Base-by-base conservation (phyloP, 2,329 filamentous ascomycete genomes). In the Aspergillus phoenicis region DNA sequence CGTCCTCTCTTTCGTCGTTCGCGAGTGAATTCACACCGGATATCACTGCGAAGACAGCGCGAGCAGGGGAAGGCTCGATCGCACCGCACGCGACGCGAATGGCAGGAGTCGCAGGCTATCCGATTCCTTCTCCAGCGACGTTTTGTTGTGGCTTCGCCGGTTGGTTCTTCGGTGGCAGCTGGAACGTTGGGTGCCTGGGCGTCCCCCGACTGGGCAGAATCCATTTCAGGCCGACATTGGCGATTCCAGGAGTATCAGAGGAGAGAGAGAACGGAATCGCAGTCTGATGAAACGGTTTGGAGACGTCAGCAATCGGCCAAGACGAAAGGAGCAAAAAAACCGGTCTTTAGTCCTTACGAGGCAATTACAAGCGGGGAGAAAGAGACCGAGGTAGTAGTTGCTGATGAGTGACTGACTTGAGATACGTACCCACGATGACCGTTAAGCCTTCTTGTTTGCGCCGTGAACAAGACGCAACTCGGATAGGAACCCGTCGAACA, bases 1-100 rank as follows among this genome's bases (percentile, higher is more conserved):
- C 97, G 96, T 62, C 93, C 94, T 75, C 93, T 86, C 83, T 97
- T 97, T 81, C 97, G 96, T 66, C 92, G 87, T 77, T 96, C 92
- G 52, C 94, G 89, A 59, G 93, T 89, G 76, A 97, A 97, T 78
- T 97, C 91, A 80, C 93, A 97, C 39, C 62, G 67, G 10, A 70
- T 71, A 15, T 69, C 83, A 85, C 79, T 86, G 90, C 91, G 91
- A 73, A 93, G 88, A 75, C 93, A 97, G 76, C 97, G 92, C 52
- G 92, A 91, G 75, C 93, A 97, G 56, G 93, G 93, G 64, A 91
- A 87, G 72, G 95, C 91, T 57, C 93, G 93, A 77, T 97, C 93
- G 75, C 93, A 97, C 79, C 96, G 96, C 20, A 93, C 97, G 65
- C 93, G 85, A 62, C 97, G 83, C 74, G 96, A 91, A 76, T 97